These are phyloP conservation scores for Mortierella sp. DNA, from an alignment of 371 early-diverging fungal genomes.

Conservation along the genomic window DNA sequence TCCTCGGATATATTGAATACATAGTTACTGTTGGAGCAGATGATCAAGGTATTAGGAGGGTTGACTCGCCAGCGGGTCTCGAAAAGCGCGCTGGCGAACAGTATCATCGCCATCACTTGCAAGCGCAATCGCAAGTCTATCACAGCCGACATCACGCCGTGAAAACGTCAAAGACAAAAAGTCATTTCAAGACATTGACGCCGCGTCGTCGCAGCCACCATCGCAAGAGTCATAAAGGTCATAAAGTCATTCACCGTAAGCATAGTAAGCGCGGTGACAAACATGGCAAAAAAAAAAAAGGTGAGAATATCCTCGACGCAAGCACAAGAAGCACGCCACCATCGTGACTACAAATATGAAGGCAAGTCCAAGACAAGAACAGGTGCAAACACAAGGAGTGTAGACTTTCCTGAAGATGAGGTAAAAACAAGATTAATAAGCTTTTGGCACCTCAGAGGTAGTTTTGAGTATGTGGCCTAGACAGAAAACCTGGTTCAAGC, in stretches of 20 bases:
- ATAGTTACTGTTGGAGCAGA: not conserved
- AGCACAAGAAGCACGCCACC: conserved; percentile 18
- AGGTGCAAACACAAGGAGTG: no score
- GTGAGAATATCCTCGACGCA: not conserved
- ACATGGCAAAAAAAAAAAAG: not conserved
- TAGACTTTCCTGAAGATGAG: no score
- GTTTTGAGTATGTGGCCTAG: no score
- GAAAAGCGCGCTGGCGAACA: not conserved
- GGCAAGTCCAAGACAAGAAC: not conserved
- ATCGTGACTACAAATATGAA: not conserved
- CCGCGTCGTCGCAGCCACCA: not conserved
- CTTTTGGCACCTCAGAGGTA: no score
- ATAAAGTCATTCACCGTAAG: conserved; percentile 1
- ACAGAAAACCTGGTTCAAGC: no score
- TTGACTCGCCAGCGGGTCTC: not conserved
- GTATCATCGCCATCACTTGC: not conserved
- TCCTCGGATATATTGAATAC: not conserved
- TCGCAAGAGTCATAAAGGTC: not conserved
- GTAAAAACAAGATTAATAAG: no score
- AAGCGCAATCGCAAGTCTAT: not conserved
- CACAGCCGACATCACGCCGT: not conserved
- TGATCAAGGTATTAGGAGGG: not conserved
- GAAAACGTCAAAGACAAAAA: not conserved
- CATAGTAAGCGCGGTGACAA: not conserved
- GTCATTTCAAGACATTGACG: not conserved